phyloP scores from a whole-genome alignment of 208 protist genomes.

The Leishmania tropica region DNA sequence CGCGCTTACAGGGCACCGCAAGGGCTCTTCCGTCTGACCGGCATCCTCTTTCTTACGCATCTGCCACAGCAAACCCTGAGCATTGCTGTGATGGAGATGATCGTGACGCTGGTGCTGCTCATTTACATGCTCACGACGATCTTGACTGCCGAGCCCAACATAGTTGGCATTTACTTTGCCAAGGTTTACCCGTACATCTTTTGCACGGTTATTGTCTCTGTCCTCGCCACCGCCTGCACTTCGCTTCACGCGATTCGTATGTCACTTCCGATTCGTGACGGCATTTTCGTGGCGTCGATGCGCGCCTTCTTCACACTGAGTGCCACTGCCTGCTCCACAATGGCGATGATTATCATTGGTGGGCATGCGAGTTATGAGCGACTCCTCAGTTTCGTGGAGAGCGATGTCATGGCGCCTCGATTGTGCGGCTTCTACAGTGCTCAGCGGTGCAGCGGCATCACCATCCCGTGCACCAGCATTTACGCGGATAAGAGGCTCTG shows the following conservation, averaged over 20 bases:
- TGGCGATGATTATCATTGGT: slow-evolving; percentile 47
- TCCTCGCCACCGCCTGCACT: slow-evolving; percentile 38
- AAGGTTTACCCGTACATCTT: slow-evolving; percentile 37
- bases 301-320: slow-evolving; percentile 26
- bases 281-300: slow-evolving; percentile 15
- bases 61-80: slow-evolving; percentile 72
- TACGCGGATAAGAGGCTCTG: background rate
- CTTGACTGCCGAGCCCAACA: slow-evolving; percentile 1
- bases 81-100: slow-evolving; percentile 50
- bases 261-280: slow-evolving; percentile 33
- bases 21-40: slow-evolving; percentile 55
- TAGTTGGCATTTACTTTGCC: slow-evolving; percentile 44
- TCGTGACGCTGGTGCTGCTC: slow-evolving; percentile 34
- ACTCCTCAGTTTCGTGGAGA: background rate
- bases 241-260: slow-evolving; percentile 58
- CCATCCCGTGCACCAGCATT: slow-evolving; percentile 18
- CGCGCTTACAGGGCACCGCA: slow-evolving; percentile 39
- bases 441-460: slow-evolving; percentile 54
- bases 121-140: slow-evolving; percentile 38
- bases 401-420: background rate
- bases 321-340: slow-evolving; percentile 36
- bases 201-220: slow-evolving; percentile 27
- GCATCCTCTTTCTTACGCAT: slow-evolving; percentile 68
- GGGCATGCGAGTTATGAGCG: slow-evolving; percentile 21
- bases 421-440: slow-evolving; percentile 27